Evolutionary conservation across 768 basidiomycete genomes (phyloP), one percentile per base, ranked within the genome.

Genomic region (Mycena vitilis): DNA sequence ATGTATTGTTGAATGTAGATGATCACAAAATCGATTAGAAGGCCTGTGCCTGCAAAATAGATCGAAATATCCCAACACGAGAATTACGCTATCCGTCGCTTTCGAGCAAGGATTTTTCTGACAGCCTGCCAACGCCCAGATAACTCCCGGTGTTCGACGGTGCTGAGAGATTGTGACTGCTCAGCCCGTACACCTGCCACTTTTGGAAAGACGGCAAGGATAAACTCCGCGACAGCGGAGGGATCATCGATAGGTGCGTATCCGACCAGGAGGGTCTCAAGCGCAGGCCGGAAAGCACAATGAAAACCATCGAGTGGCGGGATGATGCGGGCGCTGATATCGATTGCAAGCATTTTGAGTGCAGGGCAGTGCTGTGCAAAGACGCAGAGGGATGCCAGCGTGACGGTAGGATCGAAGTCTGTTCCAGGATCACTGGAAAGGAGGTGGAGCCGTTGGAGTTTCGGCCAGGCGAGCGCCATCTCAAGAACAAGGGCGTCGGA

Each of bases 361-460:
- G 16, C 22, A 13, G 59, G 59, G 23, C 59, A 60, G n/a, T 48
- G 36, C 7, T 60, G n/a, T 22, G 59, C 59, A 30, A 60, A 60
- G 36, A 23, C 4, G 7, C 12, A 6, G 11, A 49, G 16, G 13
- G 18, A 30, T 18, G 20, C 20, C 47, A 60, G 34, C 10, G 59
- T 60, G 59, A 49, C 47, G 4, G 9, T 3, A 23, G 36, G 18
- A 13, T 20, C 44, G 8, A 2, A 30, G 23, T 2, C 20, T 34
- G n/a, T 11, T 16, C 6, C 44, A 16, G 18, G 13, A 13, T 18
- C 44, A 9, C n/a, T 15, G 44, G 25, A 40, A 7, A 48, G 2
- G 3, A 59, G n/a, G 4, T 22, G 5, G 30, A 60, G 34, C 4
- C 1, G 7, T n/a, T 13, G 30, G 5, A 60, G 45, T 36, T 48